Base-by-base conservation (phyloP, 2,329 filamentous ascomycete species). In the Trichophyton rubrum region DNA sequence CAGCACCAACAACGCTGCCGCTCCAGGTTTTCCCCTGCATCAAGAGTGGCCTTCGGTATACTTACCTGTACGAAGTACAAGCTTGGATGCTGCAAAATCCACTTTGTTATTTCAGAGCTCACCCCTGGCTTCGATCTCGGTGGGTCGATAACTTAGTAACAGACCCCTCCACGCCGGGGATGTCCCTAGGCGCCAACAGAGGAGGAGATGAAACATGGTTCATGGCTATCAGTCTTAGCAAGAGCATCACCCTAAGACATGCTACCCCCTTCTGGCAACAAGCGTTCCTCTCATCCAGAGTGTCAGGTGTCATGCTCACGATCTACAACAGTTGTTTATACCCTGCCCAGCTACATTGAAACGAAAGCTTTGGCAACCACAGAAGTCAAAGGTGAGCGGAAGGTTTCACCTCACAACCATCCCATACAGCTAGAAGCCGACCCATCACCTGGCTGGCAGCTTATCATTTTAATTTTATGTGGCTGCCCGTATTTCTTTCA, bases 201-300 rank as follows among this genome's bases (percentile, higher is more conserved):
- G 11, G 27, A 27, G 51, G 15, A 33, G 51, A 35, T 55, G 51
- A 55, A 55, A 55, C 51, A 55, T 55, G 51, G 51, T 55, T 55
- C 15, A 35, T 55, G 51, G 51, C 51, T 55, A 55, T 55, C 51
- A 38, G 27, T 55, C 30, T 55, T 33, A 55, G 51, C 51, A 55
- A 24, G 38, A 55, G 30, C 51, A 35, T 22, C 27, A 55, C 27
- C 30, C 51, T 55, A 33, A 35, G 30, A 35, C 51, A 35, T 55
- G 27, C 8, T 35, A n/a, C 3, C 51, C 30, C 17, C 13, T 33
- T 33, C 5, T 17, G 27, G 51, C 15, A 11, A 22, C 24, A 55
- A 15, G 27, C 51, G 27, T 35, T 55, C 22, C 51, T n/a, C 13
- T 20, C 6, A 24, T 13, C 15, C 27, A 55, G 30, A 27, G 13